These are phyloP conservation scores for Groenewaldozyma tartarivorans DNA, from an alignment of 805 yeast genomes.

Conservation along the genomic window DNA sequence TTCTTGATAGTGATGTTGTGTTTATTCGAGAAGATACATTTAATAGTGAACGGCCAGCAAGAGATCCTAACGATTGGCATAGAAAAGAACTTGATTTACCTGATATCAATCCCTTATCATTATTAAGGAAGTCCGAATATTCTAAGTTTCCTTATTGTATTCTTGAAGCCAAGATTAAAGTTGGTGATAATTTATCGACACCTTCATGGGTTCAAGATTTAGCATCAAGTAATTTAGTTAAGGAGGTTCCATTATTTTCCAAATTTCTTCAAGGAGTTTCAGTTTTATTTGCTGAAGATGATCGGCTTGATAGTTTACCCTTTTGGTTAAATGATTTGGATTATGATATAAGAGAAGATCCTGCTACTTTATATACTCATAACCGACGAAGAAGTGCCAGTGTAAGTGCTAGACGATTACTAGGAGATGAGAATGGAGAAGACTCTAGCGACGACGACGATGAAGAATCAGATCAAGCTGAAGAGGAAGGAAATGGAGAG, in stretches of 20 bases:
- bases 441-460: conserved; percentile 33
- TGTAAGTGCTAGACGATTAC: neutral
- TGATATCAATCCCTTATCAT: conserved; percentile 49
- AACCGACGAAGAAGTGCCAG: conserved; percentile 28
- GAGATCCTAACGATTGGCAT: conserved; percentile 88
- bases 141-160: conserved; percentile 66
- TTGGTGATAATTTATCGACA: conserved; percentile 24
- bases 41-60: conserved; percentile 74
- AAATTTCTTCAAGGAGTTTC: conserved; percentile 92
- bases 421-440: conserved; percentile 43
- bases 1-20: conserved; percentile 79
- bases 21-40: conserved; percentile 88
- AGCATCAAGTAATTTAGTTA: conserved; percentile 72
- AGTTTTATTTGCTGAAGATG: conserved; percentile 78
- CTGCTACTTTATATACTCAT: conserved; percentile 68
- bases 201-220: conserved; percentile 74
- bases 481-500: conserved; percentile 15
- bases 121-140: conserved; percentile 78
- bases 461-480: conserved; percentile 41
- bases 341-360: conserved; percentile 60
- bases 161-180: conserved; percentile 72
- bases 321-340: conserved; percentile 93
- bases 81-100: conserved; percentile 78
- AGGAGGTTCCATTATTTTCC: conserved; percentile 89
- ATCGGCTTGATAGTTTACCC: conserved; percentile 80